Percentiles rank a stretch among this genome's conserved stretches.
Evolutionary conservation across 768 basidiomycete species (phyloP).

Genomic region (Termitomyces sp.): DNA sequence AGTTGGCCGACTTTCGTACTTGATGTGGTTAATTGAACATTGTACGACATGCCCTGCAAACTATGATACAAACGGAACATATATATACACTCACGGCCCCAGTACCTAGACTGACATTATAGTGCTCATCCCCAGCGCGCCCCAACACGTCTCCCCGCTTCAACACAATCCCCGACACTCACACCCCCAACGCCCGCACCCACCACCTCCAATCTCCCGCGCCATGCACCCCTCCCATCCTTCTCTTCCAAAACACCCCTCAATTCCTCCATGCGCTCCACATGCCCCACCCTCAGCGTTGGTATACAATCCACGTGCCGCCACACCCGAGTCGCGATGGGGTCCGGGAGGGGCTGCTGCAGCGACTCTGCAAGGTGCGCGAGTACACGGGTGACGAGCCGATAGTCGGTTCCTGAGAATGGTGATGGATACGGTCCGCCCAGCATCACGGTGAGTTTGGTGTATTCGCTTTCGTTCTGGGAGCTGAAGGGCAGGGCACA

Average conservation of each 20-base stretch:
- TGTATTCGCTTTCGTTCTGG: slow-evolving; percentile 30
- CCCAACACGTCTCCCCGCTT: slow-evolving; percentile 62
- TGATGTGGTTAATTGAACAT: background rate
- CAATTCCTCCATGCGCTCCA: slow-evolving; percentile 62
- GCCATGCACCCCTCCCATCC: slow-evolving; percentile 30
- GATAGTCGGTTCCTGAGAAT: slow-evolving; percentile 20
- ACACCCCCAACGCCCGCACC: slow-evolving; percentile 89
- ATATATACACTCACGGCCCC: background rate
- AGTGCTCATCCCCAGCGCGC: slow-evolving; percentile 26
- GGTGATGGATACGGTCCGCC: slow-evolving; percentile 65
- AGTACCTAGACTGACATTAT: background rate
- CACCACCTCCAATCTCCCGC: slow-evolving; percentile 48
- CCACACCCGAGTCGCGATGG: slow-evolving; percentile 49
- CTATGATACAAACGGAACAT: background rate
- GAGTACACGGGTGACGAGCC: slow-evolving; percentile 24
- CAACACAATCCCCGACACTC: slow-evolving; percentile 83
- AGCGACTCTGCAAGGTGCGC: slow-evolving; percentile 43
- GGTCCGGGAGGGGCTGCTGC: slow-evolving; percentile 44
- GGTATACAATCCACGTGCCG: slow-evolving; percentile 74
- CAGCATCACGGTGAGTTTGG: slow-evolving; percentile 88
- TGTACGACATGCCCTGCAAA: background rate
- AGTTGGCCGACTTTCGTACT: background rate
- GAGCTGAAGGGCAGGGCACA: slow-evolving; percentile 42
- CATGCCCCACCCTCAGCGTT: slow-evolving; percentile 68
- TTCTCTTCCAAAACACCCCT: slow-evolving; percentile 37